These are phyloP conservation scores for Proteromonas lacertae DNA, from an alignment of 352 stramenopile species.

Conservation along the genomic window DNA sequence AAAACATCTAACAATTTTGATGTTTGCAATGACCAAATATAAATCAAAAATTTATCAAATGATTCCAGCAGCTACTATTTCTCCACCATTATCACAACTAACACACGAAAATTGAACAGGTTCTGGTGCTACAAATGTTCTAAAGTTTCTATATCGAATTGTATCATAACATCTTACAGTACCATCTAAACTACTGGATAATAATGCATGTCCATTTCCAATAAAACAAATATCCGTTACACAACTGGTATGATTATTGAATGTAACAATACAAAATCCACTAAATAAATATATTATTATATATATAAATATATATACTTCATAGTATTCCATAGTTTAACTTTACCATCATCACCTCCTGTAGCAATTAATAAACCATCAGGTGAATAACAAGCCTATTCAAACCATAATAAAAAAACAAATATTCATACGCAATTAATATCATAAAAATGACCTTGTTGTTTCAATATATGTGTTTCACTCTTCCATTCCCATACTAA, in stretches of 20 bases:
- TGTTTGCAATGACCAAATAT: slow-evolving; percentile 83
- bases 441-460: slow-evolving; percentile 65
- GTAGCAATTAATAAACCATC: slow-evolving; percentile 78
- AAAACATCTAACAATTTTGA: slow-evolving; percentile 76
- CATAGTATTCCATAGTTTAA: slow-evolving; percentile 86
- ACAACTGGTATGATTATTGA: slow-evolving; percentile 74
- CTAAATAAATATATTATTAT: too few species aligned
- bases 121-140: slow-evolving; percentile 71
- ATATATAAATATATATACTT: too few species aligned
- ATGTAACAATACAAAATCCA: slow-evolving; percentile 97
- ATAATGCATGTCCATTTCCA: slow-evolving; percentile 33
- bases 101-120: slow-evolving; percentile 85
- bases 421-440: slow-evolving; percentile 95
- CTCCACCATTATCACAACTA: slow-evolving; percentile 73
- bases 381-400: slow-evolving; percentile 77
- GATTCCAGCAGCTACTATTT: slow-evolving; percentile 66
- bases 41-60: slow-evolving; percentile 82
- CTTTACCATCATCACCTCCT: slow-evolving; percentile 82
- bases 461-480: slow-evolving; percentile 96
- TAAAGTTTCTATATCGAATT: slow-evolving; percentile 81
- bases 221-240: slow-evolving; percentile 79
- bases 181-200: slow-evolving; percentile 83
- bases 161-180: slow-evolving; percentile 91
- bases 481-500: slow-evolving; percentile 96
- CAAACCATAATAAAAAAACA: slow-evolving; percentile 89